Conservation (phyloP, 352 stramenopile genomes). For the Phytophthora agathidicida region DNA sequence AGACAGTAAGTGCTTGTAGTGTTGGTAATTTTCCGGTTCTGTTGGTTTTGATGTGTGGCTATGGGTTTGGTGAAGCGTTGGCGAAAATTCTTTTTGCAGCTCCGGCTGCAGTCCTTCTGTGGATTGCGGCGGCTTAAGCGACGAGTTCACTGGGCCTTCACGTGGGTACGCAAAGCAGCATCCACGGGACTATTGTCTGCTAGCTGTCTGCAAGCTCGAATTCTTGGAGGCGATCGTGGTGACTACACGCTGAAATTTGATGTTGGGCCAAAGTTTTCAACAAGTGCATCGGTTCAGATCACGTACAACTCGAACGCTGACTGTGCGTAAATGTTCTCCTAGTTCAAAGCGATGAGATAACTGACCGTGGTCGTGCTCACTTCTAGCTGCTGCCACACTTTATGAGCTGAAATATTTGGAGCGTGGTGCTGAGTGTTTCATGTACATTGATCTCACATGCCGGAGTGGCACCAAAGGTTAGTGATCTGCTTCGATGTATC, state of each 20-base stretch:
- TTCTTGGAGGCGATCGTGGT: constrained; percentile 42
- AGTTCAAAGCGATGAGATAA: neutral
- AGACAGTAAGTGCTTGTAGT: constrained; percentile 36
- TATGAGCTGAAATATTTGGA: constrained; percentile 80
- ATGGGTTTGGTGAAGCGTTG: constrained; percentile 56
- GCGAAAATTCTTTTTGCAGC: constrained; percentile 42
- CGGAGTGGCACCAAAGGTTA: constrained; percentile 58
- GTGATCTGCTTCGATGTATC: constrained; percentile 1
- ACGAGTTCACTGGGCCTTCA: constrained; percentile 32
- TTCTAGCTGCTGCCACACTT: constrained; percentile 60
- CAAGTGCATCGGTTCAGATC: constrained; percentile 52
- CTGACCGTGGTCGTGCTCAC: constrained; percentile 1
- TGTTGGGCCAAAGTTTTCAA: constrained; percentile 60
- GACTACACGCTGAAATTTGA: constrained; percentile 77
- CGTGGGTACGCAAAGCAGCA: constrained; percentile 41
- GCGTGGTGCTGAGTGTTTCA: constrained; percentile 70
- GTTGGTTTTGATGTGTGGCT: neutral
- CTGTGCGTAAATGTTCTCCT: constrained; percentile 43
- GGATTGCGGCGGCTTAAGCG: constrained; percentile 37
- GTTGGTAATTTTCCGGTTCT: neutral
- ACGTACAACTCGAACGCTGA: constrained; percentile 75
- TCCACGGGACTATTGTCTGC: constrained; percentile 51
- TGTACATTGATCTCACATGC: constrained; percentile 66
- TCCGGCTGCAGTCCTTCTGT: constrained; percentile 44
- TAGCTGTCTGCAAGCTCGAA: constrained; percentile 43